Base-by-base conservation (phyloP, 371 early-diverging fungal genomes). In the Mucor piriformis region DNA sequence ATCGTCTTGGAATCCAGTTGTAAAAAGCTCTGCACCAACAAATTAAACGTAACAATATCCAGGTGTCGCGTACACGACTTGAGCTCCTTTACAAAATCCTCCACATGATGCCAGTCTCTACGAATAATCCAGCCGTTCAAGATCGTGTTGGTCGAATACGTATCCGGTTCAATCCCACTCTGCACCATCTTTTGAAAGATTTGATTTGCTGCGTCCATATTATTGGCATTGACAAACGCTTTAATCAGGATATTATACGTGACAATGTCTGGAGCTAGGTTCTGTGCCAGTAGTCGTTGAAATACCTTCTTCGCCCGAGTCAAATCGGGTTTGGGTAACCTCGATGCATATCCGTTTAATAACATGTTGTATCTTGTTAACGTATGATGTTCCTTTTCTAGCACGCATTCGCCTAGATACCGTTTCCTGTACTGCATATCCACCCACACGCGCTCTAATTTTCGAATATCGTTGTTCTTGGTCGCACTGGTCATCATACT, bases 161-260 rank as follows among this genome's bases (percentile, higher is more conserved):
- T 57, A 37, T 74, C 69, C 1, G 75, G 72, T 18, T 59, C 38
- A 3, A 52, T 57, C n/a, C 61, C 65, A 0, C 67, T 1, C 10
- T 53, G 34, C 0, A 57, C 27, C 77, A 77, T 73, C 7, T 54
- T 55, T 4, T 62, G 29, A 29, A 69, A 70, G 11, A 73, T 61
- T 21, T 74, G 63, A 25, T 60, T 50, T 0, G 78, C 78, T 10
- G 73, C 63, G 1, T 74, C 62, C 43, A 87, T 73, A 47, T 92
- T 84, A 47, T 71, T 77, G 3, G 74, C 66, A 54, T 80, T 76
- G 3, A 89, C 83, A 69, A 91, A 90, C 0, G 92, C 89, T 63
- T 86, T 85, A 37, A 95, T 73, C 32, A 96, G 54, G 0, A 88
- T 89, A 64, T 91, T 92, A 79, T 89, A 95, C 0, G 94, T 93